phyloP scores from a whole-genome alignment of 2,329 filamentous ascomycete genomes.

The Dothideomycetidae sp. region DNA sequence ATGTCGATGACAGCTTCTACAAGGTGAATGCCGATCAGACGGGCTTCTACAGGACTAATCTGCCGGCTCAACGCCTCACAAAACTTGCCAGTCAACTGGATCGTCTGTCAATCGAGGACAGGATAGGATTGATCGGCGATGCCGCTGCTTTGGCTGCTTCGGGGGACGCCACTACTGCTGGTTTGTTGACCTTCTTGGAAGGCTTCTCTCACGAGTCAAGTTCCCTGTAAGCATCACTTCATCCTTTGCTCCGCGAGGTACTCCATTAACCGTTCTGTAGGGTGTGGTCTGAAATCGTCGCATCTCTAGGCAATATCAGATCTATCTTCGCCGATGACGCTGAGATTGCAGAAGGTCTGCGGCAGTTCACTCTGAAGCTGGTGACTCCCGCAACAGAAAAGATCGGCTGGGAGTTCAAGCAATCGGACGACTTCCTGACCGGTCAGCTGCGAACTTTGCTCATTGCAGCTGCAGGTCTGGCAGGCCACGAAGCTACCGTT shows the following conservation, averaged over 20 bases:
- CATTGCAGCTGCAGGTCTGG: slow-evolving; percentile 58
- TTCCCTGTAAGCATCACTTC: slow-evolving; percentile 44
- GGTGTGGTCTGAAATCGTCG: slow-evolving; percentile 76
- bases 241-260: too few relatives aligned
- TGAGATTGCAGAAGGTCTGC: slow-evolving; percentile 55
- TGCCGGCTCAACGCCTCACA: slow-evolving; percentile 67
- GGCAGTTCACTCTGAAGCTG: slow-evolving; percentile 65
- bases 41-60: slow-evolving; percentile 87
- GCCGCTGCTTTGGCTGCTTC: slow-evolving; percentile 79
- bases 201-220: slow-evolving; percentile 71
- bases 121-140: slow-evolving; percentile 83
- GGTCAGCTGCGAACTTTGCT: slow-evolving; percentile 72
- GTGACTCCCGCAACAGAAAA: slow-evolving; percentile 60
- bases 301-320: slow-evolving; percentile 61
- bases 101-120: slow-evolving; percentile 69
- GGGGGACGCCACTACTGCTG: slow-evolving; percentile 68
- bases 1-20: slow-evolving; percentile 70
- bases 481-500: slow-evolving; percentile 57
- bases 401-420: slow-evolving; percentile 73
- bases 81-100: slow-evolving; percentile 67
- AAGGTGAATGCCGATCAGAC: slow-evolving; percentile 84
- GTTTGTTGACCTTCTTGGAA: slow-evolving; percentile 69
- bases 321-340: slow-evolving; percentile 73
- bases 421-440: slow-evolving; percentile 66
- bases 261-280: slow-evolving; percentile 21